Evolutionary conservation across 208 protist species (phyloP).

Genomic region (Crithidia bombi): DNA sequence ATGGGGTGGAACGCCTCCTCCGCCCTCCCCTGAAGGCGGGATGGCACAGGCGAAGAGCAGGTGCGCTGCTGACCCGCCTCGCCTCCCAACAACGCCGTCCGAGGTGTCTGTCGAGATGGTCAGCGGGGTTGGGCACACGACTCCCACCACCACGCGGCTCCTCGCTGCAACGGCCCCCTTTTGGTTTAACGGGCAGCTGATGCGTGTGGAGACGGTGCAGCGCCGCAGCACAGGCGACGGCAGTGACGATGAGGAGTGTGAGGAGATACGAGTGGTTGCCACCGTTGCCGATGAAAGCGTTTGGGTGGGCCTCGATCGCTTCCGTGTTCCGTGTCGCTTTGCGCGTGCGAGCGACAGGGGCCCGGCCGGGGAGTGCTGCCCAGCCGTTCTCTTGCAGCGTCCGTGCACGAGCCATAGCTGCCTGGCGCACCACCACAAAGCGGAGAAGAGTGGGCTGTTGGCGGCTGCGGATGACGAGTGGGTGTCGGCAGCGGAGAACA

Average conservation of each 20-base stretch:
- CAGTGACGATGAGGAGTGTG: background rate
- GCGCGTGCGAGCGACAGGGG: background rate
- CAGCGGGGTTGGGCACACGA: background rate
- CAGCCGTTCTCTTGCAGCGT: background rate
- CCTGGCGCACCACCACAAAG: background rate
- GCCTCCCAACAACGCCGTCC: too few species aligned
- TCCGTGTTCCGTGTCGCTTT: slow-evolving; percentile 7
- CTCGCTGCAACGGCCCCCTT: background rate
- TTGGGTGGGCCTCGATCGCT: background rate
- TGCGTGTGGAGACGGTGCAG: background rate
- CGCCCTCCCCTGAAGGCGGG: too few species aligned
- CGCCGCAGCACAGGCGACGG: background rate
- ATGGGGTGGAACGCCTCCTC: too few species aligned
- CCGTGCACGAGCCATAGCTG: too few species aligned
- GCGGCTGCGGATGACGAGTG: background rate
- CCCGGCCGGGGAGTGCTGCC: too few species aligned
- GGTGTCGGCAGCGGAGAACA: background rate
- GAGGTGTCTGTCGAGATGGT: too few species aligned
- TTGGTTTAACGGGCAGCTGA: slow-evolving; percentile 13
- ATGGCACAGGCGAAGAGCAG: too few species aligned
- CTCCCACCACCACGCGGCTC: background rate
- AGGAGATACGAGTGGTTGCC: background rate
- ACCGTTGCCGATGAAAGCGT: background rate
- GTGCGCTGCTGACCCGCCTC: too few species aligned
- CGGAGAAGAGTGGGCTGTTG: background rate